Base-by-base conservation (phyloP, 371 early-diverging fungal genomes). In the Haplosporangium sp. region DNA sequence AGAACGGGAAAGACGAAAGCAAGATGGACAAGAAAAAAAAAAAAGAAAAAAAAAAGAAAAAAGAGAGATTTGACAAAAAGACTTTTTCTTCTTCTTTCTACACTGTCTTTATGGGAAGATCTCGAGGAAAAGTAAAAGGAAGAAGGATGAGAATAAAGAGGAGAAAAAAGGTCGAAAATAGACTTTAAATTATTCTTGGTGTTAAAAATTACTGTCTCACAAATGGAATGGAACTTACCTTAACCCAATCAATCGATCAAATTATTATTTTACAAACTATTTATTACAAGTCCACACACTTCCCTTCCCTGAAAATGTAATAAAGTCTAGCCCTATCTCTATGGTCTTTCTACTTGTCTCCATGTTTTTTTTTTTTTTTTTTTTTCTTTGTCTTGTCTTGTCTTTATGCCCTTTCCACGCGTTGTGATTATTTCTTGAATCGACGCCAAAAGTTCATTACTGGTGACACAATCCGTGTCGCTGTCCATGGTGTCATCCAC, bases 401-500 rank as follows among this genome's bases (percentile, higher is more conserved):
- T 19, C 13, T 13, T 55, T 3, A 17, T 52, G 52, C 55, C 27
- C 1, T 34, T 27, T 55, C 7, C 27, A 19, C 34, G 10, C 55
- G 2, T 11, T 35, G 6, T 59, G n/a, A 20, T 61, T 44, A 73
- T 44, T 73, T 73, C 40, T 50, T 69, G 44, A 73, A 70, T 40
- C 73, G 70, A 50, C 52, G 66, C 79, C 79, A 78, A 38, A 70
- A 48, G 63, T 74, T 78, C 67, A 73, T 67, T 1, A 74, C 44
- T 9, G 79, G 79, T 19, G 79, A 78, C 1, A 78, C 38, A n/a
- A 78, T 61, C 37, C 79, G 47, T 19, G 74, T 78, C 19, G 79
- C 79, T 60, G 79, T 78, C 79, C 79, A 78, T 19, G 79, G 79
- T 1, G 79, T 78, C 79, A 78, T 78, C 79, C 79, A 78, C 20